Evolutionary conservation across 202 grass and related monocot species (phyloP).

Genomic region (Zizania palustris): DNA sequence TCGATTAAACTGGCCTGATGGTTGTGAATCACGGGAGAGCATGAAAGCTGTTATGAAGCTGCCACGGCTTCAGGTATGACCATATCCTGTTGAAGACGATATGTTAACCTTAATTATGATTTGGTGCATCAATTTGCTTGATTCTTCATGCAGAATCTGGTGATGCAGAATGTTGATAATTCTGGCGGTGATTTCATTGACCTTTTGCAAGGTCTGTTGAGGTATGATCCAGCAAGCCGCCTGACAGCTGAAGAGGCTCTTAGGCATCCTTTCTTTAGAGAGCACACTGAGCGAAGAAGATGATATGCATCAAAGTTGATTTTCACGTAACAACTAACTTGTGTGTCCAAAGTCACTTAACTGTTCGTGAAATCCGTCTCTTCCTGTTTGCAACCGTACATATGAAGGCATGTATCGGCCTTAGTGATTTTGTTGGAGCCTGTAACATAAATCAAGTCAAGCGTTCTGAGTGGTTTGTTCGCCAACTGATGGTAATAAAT

Average conservation of each 20-base stretch:
- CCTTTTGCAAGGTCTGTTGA: constrained; percentile 76
- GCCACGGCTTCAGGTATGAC: constrained; percentile 58
- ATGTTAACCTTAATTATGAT: not conserved
- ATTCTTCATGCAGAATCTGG: constrained; percentile 58
- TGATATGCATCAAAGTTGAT: not conserved
- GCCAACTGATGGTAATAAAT: too few species aligned
- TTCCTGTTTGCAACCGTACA: constrained; percentile 2
- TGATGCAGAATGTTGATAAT: constrained; percentile 75
- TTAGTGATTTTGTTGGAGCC: not conserved
- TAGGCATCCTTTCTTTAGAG: constrained; percentile 69
- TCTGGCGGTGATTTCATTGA: constrained; percentile 76
- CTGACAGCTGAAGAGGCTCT: constrained; percentile 65
- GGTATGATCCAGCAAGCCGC: constrained; percentile 67
- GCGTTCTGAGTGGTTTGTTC: too few species aligned
- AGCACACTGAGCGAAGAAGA: constrained; percentile 6
- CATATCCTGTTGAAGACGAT: not conserved
- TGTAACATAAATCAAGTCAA: not conserved
- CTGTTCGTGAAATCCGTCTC: not conserved
- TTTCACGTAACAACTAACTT: not conserved
- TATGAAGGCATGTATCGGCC: not conserved
- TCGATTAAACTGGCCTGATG: constrained; percentile 88
- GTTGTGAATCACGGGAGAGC: constrained; percentile 74
- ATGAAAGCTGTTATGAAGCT: constrained; percentile 88
- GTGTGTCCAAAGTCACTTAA: not conserved
- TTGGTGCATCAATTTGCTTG: not conserved